Evolutionary conservation across 1,284 basidiomycete species (phyloP), one percentile per base, ranked within the genome.

Genomic region (Pseudozyma thailandica): DNA sequence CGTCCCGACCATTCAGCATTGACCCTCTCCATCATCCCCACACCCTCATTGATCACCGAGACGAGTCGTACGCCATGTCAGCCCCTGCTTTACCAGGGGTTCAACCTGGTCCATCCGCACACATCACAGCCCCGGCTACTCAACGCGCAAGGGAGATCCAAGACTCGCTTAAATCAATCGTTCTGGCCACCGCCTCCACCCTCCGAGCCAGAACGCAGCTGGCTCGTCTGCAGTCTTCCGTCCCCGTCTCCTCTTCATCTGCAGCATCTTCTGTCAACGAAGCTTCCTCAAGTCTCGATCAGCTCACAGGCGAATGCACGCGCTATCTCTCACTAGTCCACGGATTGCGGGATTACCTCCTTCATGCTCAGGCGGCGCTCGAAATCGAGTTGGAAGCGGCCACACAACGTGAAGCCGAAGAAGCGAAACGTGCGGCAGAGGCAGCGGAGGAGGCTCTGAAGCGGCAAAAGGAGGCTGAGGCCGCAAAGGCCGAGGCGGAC

Each of bases 311-410:
- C n/a, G 65, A 69, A 38, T 73, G 65, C 30, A 49, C 60, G 8
- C 49, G 54, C 1, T 73, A 73, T 33, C 53, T 65, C 13, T 68
- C 65, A 6, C 26, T 69, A 16, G 71, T 73, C 1, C 50, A 61
- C 20, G 71, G 71, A 0, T 31, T 73, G 23, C 23, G 71, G 2
- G 71, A 73, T 23, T 61, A 69, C 21, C 42, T 73, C 39, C 28
- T 73, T 15, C 71, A 73, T 37, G 71, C 65, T 0, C 71, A 73
- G 31, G 71, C 61, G 13, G 60, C 61, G 10, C 33, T 73, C 16
- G 60, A 69, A 45, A 69, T 69, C 21, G 71, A 73, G 30, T 45
- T 73, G 10, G 71, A 73, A n/a, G 61, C 57, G 2, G 65, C 71
- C 3, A 61, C 60, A 18, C 57, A 62, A 26, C 49, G 71, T 7